Conservation (phyloP, 2,329 filamentous ascomycete species). For the Ciborinia camelliae region DNA sequence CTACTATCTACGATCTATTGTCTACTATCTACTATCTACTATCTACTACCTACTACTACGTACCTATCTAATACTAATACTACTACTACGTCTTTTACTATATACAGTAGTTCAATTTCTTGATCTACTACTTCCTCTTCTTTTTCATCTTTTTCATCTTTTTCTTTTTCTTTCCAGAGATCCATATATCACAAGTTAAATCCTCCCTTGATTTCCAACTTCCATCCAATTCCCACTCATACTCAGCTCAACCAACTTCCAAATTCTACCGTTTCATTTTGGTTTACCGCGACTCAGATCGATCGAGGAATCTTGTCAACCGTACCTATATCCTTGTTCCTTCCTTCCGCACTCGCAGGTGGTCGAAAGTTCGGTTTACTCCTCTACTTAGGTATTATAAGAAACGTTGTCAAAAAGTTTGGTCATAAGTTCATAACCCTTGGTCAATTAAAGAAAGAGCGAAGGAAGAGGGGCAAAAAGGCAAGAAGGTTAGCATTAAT, state of each 20-base stretch:
- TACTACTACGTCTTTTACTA: not conserved
- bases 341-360: not conserved
- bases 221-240: not conserved
- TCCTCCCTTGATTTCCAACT: not conserved
- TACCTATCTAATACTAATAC: too few relatives aligned
- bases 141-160: too few relatives aligned
- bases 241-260: not conserved
- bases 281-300: not conserved
- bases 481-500: conserved; percentile 4
- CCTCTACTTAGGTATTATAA: too few relatives aligned
- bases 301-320: not conserved
- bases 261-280: not conserved
- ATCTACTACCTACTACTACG: not conserved
- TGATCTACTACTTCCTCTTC: too few relatives aligned
- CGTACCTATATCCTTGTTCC: not conserved
- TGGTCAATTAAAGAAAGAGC: not conserved
- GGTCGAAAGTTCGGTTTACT: not conserved
- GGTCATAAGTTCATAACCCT: not conserved
- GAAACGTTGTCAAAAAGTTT: not conserved
- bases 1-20: not conserved
- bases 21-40: not conserved
- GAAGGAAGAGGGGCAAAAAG: not conserved
- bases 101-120: too few relatives aligned
- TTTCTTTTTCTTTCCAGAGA: not conserved
- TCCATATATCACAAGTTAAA: too few relatives aligned